Percentiles rank a stretch among this genome's conserved stretches.
Evolutionary conservation across 2,329 filamentous ascomycete species (phyloP).

Genomic region (Amylocarpus encephaloides): DNA sequence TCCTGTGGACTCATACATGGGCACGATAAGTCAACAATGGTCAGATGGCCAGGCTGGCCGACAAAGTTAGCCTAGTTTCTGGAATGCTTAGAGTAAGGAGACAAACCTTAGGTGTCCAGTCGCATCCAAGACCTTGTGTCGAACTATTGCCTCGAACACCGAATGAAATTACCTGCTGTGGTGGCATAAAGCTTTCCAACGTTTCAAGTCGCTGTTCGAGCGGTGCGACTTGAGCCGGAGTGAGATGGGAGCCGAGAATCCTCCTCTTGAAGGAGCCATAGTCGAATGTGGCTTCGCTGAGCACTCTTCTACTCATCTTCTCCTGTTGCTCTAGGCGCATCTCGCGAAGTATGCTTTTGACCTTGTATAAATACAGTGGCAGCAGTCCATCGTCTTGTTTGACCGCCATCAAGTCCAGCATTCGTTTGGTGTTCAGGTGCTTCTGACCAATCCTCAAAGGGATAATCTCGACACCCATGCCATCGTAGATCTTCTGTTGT

Average conservation of each 20-base stretch:
- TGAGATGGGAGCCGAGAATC: conserved; percentile 36
- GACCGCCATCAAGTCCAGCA: conserved; percentile 51
- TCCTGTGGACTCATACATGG: conserved; percentile 61
- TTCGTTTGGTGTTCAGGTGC: conserved; percentile 45
- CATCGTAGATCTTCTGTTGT: conserved; percentile 31
- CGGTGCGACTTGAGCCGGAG: conserved; percentile 44
- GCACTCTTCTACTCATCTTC: background rate
- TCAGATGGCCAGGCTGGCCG: conserved; percentile 44
- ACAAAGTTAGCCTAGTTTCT: background rate
- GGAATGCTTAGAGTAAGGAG: background rate
- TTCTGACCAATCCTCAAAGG: conserved; percentile 40
- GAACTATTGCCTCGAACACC: conserved; percentile 1
- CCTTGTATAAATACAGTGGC: conserved; percentile 46
- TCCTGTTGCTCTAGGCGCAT: conserved; percentile 40
- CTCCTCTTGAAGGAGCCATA: conserved; percentile 38
- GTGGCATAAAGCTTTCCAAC: conserved; percentile 57
- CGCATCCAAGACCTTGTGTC: conserved; percentile 6
- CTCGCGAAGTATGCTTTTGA: conserved; percentile 43
- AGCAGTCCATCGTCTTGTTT: conserved; percentile 31
- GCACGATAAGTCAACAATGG: conserved; percentile 67
- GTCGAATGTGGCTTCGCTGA: conserved; percentile 33
- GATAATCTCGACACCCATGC: conserved; percentile 38
- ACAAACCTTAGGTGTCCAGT: conserved; percentile 23
- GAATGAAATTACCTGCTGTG: conserved; percentile 7
- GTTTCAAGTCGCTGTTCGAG: conserved; percentile 55